phyloP scores from a whole-genome alignment of 1,284 basidiomycete species.

The Erythrobasidium hasegawianum region DNA sequence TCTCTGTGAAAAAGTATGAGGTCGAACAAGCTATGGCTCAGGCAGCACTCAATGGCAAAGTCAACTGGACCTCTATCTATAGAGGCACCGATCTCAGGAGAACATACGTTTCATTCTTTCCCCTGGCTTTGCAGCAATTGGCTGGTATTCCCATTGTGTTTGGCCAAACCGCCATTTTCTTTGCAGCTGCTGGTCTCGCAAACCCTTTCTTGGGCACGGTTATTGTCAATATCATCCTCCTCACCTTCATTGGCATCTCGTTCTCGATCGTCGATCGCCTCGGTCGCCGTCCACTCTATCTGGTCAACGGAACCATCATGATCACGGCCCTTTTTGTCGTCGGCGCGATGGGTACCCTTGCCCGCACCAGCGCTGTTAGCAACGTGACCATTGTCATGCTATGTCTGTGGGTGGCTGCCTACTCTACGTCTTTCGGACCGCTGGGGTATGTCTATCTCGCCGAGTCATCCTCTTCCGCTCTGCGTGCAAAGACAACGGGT shows the following conservation, averaged over 20 bases:
- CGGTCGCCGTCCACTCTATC: conserved; percentile 52
- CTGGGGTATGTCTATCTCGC: conserved; percentile 36
- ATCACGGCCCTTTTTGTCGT: conserved; percentile 46
- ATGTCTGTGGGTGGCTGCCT: conserved; percentile 39
- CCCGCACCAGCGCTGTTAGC: conserved; percentile 47
- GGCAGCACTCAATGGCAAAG: not conserved
- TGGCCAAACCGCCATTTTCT: conserved; percentile 39
- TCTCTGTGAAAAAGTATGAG: not conserved
- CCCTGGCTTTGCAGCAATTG: conserved; percentile 34
- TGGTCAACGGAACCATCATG: conserved; percentile 52
- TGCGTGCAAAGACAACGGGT: conserved; percentile 39
- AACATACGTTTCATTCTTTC: conserved; percentile 34
- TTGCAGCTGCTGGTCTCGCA: conserved; percentile 34
- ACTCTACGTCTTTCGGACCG: conserved; percentile 40
- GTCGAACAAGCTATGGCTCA: not conserved
- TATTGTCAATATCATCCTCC: conserved; percentile 49
- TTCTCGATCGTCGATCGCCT: conserved; percentile 53
- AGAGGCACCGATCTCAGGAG: conserved; percentile 31
- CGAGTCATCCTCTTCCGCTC: conserved; percentile 33
- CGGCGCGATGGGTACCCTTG: not conserved
- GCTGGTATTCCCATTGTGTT: conserved; percentile 38
- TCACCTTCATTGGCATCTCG: conserved; percentile 50
- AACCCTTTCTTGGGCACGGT: not conserved
- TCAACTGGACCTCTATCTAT: not conserved
- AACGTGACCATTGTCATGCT: conserved; percentile 45